Evolutionary conservation across 768 basidiomycete genomes (phyloP).

Genomic region (Floccularia luteovirens): DNA sequence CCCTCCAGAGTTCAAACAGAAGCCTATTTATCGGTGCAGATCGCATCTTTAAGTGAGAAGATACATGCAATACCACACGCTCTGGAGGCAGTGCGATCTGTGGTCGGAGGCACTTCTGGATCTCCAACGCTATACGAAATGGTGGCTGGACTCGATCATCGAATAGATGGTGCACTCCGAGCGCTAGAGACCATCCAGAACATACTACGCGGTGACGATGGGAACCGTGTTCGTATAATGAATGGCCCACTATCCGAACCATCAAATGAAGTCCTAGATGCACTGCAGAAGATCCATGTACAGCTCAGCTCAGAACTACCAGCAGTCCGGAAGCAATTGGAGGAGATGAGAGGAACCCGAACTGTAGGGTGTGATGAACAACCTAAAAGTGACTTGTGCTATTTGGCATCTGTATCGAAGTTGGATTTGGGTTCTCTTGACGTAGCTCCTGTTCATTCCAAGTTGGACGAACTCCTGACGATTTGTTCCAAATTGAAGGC

Average conservation of each 20-base stretch:
- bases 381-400: conserved; percentile 1
- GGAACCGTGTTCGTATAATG: no score
- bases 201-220: conserved; percentile 17
- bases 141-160: conserved; percentile 20
- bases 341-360: conserved; percentile 10
- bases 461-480: neutral
- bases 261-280: no score
- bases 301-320: conserved; percentile 31
- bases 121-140: conserved; percentile 22
- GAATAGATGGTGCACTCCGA: conserved; percentile 15
- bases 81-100: conserved; percentile 9
- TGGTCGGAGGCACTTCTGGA: conserved; percentile 8
- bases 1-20: conserved; percentile 8
- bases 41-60: neutral
- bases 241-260: no score
- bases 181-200: conserved; percentile 19
- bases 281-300: no score
- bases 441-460: neutral
- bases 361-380: no score
- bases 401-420: neutral
- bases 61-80: conserved; percentile 11
- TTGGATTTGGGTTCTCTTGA: neutral
- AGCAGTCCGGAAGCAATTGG: conserved; percentile 13
- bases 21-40: no score
- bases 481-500: no score